Conservation (phyloP, 2,329 filamentous ascomycete species). For the Alternaria angustiovoidea region DNA sequence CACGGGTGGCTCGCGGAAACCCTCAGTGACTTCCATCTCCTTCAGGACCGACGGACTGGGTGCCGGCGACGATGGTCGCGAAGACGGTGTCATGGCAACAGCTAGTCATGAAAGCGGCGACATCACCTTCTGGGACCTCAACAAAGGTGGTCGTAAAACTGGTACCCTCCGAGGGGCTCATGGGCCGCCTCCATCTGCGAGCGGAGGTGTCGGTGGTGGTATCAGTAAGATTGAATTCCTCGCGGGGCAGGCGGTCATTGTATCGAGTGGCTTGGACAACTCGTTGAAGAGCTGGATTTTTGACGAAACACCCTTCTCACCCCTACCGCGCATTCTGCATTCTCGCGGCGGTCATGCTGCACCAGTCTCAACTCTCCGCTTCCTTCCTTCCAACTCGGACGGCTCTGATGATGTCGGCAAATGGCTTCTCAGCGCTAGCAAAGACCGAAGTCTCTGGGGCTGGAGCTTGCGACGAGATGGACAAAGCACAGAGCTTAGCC, state of each 20-base stretch:
- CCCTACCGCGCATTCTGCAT: conserved; percentile 85
- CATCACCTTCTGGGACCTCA: conserved; percentile 95
- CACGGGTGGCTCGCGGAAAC: conserved; percentile 66
- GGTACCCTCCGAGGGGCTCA: conserved; percentile 89
- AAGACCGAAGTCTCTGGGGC: conserved; percentile 92
- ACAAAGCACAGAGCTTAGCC: conserved; percentile 91
- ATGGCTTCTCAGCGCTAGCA: conserved; percentile 89
- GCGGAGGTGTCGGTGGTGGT: conserved; percentile 70
- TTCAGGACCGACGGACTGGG: conserved; percentile 91
- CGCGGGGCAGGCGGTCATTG: conserved; percentile 83
- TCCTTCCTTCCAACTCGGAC: conserved; percentile 87
- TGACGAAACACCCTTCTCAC: conserved; percentile 88
- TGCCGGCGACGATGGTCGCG: conserved; percentile 82
- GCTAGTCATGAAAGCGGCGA: conserved; percentile 81
- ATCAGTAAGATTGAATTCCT: conserved; percentile 91
- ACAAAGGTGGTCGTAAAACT: conserved; percentile 84
- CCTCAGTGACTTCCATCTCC: conserved; percentile 79
- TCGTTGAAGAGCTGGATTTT: conserved; percentile 97
- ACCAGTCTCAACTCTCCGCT: conserved; percentile 81
- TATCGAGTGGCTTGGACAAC: conserved; percentile 93
- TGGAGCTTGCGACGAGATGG: conserved; percentile 95
- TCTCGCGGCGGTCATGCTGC: conserved; percentile 87
- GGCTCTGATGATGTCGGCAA: conserved; percentile 89
- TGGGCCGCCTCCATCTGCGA: conserved; percentile 70
- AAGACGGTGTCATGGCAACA: conserved; percentile 93